These are phyloP conservation scores for Coemansia sp. DNA, from an alignment of 192 early-diverging fungal genomes.

Conservation along the genomic window DNA sequence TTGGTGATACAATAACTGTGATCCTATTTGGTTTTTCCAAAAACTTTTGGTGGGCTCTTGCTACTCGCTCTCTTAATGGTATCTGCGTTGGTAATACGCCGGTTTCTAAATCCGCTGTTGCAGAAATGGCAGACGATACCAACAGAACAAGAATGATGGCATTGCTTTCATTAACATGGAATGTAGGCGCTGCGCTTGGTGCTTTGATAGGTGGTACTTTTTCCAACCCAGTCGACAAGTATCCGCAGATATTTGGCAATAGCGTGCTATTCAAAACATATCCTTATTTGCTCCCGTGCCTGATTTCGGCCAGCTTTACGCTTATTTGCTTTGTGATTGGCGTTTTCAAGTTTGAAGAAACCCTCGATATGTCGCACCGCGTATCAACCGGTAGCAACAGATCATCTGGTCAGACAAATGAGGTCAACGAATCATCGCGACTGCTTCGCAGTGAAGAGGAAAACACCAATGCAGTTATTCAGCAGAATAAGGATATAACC, in stretches of 20 bases:
- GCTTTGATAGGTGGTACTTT: constrained; percentile 80
- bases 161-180: constrained; percentile 72
- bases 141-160: constrained; percentile 79
- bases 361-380: constrained; percentile 28
- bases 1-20: constrained; percentile 71
- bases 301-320: constrained; percentile 63
- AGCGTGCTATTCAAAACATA: constrained; percentile 60
- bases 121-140: constrained; percentile 81
- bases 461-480: not conserved
- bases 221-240: constrained; percentile 67
- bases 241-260: constrained; percentile 62
- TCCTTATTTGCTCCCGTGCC: constrained; percentile 86
- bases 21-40: constrained; percentile 73
- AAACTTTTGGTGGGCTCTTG: constrained; percentile 61
- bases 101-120: constrained; percentile 80
- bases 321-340: constrained; percentile 66
- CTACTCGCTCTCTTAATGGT: constrained; percentile 64
- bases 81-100: constrained; percentile 76
- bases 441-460: not conserved
- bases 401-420: not conserved
- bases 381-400: not conserved
- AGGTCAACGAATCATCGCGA: not conserved
- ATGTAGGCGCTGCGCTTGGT: constrained; percentile 63
- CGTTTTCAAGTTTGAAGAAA: constrained; percentile 64
- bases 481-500: not conserved